A percentile compares a stretch with the other conserved stretches of the same genome.
Conservation (phyloP, 352 stramenopile species). For the Phytophthora pisi region DNA sequence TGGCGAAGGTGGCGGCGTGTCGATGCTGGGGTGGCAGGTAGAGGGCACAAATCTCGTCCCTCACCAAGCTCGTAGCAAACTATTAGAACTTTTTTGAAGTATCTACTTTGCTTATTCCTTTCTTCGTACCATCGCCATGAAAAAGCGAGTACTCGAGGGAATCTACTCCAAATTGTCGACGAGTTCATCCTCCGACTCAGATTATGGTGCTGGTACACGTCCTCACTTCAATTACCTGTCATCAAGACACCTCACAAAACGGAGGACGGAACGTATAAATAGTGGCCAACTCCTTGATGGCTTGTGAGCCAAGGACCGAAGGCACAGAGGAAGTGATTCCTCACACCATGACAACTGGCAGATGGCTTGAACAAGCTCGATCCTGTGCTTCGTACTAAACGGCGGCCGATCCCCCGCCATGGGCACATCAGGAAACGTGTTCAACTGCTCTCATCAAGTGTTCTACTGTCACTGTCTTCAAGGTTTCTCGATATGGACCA, state of each 20-base stretch:
- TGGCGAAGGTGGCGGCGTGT: constrained; percentile 37
- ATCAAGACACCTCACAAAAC: not conserved
- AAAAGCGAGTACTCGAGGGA: not conserved
- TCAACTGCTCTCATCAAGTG: constrained; percentile 10
- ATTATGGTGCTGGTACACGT: constrained; percentile 10
- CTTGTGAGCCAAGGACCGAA: constrained; percentile 6
- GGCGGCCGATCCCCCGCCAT: not conserved
- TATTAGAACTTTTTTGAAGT: not conserved
- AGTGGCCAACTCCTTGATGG: constrained; percentile 9
- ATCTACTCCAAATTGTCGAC: not conserved
- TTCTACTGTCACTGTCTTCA: not conserved
- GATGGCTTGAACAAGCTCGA: constrained; percentile 8
- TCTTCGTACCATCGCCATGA: not conserved
- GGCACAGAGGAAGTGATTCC: constrained; percentile 2
- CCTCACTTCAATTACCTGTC: constrained; percentile 1
- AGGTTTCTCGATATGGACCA: constrained; percentile 21
- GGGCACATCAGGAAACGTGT: constrained; percentile 17
- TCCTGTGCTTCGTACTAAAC: not conserved
- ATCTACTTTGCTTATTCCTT: too few relatives aligned
- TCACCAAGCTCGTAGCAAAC: not conserved
- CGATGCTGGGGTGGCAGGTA: constrained; percentile 9
- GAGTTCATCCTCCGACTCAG: constrained; percentile 16
- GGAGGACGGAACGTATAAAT: constrained; percentile 24
- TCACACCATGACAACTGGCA: constrained; percentile 1
- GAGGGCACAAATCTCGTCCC: constrained; percentile 6